Conservation (phyloP, 345 rosid species). For the Citrus medica region DNA sequence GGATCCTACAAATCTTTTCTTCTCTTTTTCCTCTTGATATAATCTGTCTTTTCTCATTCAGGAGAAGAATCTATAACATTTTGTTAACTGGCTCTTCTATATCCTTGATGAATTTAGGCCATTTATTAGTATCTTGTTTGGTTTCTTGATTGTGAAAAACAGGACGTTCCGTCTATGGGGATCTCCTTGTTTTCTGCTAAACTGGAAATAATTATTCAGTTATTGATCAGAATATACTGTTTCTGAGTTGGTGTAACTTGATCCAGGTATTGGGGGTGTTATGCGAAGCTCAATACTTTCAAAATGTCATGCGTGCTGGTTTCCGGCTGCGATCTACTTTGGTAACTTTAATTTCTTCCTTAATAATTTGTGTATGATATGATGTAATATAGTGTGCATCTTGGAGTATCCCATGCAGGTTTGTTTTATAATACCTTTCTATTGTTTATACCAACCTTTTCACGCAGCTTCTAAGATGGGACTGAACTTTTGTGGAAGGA, state of each 20-base stretch:
- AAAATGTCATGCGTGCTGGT: constrained; percentile 99
- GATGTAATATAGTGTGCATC: background rate
- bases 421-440: background rate
- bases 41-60: background rate
- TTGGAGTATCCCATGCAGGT: background rate
- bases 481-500: background rate
- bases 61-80: background rate
- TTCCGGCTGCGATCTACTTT: constrained; percentile 85
- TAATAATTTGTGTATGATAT: constrained; percentile 7
- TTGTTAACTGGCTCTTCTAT: background rate
- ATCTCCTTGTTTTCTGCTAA: background rate
- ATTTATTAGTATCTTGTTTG: background rate
- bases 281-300: constrained; percentile 96
- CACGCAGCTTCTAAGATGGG: background rate
- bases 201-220: background rate
- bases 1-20: background rate
- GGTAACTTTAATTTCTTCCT: constrained; percentile 46
- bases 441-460: background rate
- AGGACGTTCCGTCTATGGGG: background rate
- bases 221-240: background rate
- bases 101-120: background rate
- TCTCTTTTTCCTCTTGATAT: background rate
- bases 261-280: constrained; percentile 85
- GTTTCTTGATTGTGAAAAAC: no score
- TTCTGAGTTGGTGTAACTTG: constrained; percentile 15